Evolutionary conservation across 2,329 filamentous ascomycete genomes (phyloP).

Genomic region (Diaporthe aspalathi): DNA sequence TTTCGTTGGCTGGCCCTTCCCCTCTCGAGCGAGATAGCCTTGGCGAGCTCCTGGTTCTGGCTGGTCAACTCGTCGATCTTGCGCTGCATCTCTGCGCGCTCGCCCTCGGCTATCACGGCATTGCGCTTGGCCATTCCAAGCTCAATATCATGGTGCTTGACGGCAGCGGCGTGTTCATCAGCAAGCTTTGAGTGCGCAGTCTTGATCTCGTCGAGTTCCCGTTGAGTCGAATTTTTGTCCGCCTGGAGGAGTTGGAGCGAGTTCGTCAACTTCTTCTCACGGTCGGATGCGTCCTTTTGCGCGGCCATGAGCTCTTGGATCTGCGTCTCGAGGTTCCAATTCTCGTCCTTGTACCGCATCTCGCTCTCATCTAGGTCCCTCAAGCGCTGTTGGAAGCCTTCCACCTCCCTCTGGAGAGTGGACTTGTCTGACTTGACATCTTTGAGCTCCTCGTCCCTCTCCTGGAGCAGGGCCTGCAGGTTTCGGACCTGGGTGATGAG

Average conservation of each 20-base stretch:
- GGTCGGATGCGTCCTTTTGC: constrained; percentile 81
- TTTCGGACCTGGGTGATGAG: constrained; percentile 94
- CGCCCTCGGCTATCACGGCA: constrained; percentile 80
- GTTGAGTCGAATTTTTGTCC: constrained; percentile 82
- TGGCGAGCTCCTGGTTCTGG: constrained; percentile 92
- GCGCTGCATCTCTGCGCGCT: constrained; percentile 80
- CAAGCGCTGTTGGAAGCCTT: constrained; percentile 82
- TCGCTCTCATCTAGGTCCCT: constrained; percentile 92
- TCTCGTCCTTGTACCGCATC: constrained; percentile 96
- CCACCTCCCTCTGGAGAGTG: constrained; percentile 83
- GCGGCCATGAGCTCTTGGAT: constrained; percentile 83
- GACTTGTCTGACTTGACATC: constrained; percentile 79
- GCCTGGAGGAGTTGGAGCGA: constrained; percentile 75
- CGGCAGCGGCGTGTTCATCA: constrained; percentile 81
- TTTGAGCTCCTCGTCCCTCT: constrained; percentile 89
- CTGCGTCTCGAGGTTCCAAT: constrained; percentile 95
- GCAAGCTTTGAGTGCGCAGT: constrained; percentile 79
- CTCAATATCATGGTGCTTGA: constrained; percentile 91
- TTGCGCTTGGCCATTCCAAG: constrained; percentile 85
- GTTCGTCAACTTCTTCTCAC: constrained; percentile 84
- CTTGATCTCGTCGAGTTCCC: constrained; percentile 92
- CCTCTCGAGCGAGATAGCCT: constrained; percentile 80
- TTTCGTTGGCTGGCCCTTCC: constrained; percentile 75
- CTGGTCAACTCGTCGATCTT: constrained; percentile 88
- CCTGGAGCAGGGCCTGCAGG: constrained; percentile 83